Percentiles rank a stretch among this genome's conserved stretches.
Conservation (phyloP, 139 green algal genomes). For the Micractinium conductrix region DNA sequence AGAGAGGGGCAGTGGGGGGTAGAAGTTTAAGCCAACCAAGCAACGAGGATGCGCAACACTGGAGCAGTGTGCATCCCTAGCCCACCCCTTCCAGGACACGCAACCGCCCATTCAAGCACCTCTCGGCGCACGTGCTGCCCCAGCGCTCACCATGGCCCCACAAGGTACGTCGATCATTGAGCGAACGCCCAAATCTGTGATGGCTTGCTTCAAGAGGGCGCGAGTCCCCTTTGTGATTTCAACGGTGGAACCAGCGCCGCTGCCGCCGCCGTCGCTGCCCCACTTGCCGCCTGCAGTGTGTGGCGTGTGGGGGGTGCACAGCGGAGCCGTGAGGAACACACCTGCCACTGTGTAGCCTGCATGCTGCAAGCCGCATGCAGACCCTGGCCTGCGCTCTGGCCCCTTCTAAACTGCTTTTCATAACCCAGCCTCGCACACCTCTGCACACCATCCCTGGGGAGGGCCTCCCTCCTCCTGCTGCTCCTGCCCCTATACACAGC, state of each 20-base stretch:
- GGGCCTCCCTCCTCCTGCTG: too few species aligned
- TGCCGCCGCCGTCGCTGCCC: neutral
- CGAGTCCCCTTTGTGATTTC: neutral
- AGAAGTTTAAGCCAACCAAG: too few species aligned
- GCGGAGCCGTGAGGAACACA: too few species aligned
- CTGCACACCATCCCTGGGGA: neutral
- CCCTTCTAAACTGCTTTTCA: neutral
- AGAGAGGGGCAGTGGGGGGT: too few species aligned
- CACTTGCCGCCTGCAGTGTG: neutral
- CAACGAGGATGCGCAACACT: too few species aligned
- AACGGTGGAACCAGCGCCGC: neutral
- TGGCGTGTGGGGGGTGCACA: too few species aligned
- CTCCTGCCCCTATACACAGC: too few species aligned
- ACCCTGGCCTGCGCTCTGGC: neutral
- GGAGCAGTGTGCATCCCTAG: too few species aligned
- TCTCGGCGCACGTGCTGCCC: too few species aligned
- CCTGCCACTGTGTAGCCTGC: too few species aligned
- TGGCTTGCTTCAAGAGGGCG: neutral
- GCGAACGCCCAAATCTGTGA: neutral
- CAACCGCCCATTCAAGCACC: neutral
- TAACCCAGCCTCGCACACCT: neutral
- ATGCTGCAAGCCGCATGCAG: neutral
- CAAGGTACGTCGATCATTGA: slow-evolving; percentile 6
- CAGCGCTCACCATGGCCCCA: neutral
- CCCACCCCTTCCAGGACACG: too few species aligned